A percentile compares a stretch with the other conserved stretches of the same genome.
Evolutionary conservation across 177 flowering plant genomes (phyloP).

Genomic region (Telopea speciosissima): DNA sequence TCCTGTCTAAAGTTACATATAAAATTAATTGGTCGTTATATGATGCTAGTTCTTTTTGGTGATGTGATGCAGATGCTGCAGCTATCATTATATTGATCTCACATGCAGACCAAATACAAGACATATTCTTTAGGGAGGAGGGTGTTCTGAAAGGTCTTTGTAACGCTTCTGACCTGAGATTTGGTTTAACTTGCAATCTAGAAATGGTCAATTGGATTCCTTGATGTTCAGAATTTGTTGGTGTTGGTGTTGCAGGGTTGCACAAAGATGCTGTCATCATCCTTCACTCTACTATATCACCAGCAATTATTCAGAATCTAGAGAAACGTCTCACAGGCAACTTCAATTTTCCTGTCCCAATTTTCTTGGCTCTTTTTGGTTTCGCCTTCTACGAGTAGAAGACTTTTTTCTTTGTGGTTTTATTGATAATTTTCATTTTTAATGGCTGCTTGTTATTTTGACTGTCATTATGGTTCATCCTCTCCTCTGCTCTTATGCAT

Average conservation of each 20-base stretch:
- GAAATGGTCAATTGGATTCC: neutral
- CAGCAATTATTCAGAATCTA: conserved; percentile 42
- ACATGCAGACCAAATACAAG: conserved; percentile 41
- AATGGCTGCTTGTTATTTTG: neutral
- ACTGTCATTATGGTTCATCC: neutral
- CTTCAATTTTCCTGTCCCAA: conserved; percentile 3
- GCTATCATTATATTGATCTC: conserved; percentile 44
- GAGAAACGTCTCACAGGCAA: conserved; percentile 63
- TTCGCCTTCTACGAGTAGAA: neutral
- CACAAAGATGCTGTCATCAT: conserved; percentile 45
- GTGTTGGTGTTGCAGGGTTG: conserved; percentile 43
- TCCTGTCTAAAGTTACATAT: neutral
- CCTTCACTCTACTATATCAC: conserved; percentile 46
- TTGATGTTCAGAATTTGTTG: conserved; percentile 4
- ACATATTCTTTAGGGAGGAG: conserved; percentile 39
- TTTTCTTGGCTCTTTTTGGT: conserved; percentile 7
- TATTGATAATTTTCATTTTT: neutral
- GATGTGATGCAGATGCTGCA: conserved; percentile 46
- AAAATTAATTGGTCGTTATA: neutral
- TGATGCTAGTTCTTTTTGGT: neutral
- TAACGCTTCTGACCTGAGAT: conserved; percentile 9
- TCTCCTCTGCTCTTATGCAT: no score
- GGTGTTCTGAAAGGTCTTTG: conserved; percentile 48
- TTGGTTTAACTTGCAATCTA: neutral
- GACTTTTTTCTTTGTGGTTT: neutral